These are phyloP conservation scores for Tetragonia tetragonoides DNA, from an alignment of 148 eudicot genomes.

Conservation along the genomic window DNA sequence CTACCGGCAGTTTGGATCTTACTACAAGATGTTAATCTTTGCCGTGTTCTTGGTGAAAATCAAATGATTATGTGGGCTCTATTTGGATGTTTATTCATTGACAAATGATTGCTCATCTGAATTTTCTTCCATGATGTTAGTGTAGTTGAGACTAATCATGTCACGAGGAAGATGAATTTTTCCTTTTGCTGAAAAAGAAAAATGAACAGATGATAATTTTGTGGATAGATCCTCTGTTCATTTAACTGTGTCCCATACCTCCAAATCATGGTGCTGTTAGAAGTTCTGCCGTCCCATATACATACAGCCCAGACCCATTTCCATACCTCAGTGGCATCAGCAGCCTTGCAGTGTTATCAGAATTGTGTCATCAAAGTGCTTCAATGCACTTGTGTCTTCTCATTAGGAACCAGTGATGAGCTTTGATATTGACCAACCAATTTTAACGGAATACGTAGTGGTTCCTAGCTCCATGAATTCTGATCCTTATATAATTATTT, in stretches of 20 bases:
- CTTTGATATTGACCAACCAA: background rate
- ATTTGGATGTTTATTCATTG: constrained; percentile 16
- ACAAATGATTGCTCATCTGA: constrained; percentile 23
- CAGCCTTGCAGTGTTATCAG: background rate
- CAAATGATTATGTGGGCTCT: constrained; percentile 29
- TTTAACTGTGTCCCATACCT: constrained; percentile 21
- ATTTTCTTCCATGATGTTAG: constrained; percentile 13
- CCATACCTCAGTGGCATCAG: constrained; percentile 1
- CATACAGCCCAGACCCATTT: background rate
- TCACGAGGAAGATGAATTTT: constrained; percentile 16
- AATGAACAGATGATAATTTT: constrained; percentile 14
- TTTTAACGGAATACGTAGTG: background rate
- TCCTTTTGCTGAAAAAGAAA: constrained; percentile 7
- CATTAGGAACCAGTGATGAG: background rate
- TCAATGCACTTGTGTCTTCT: background rate
- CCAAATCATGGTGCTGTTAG: constrained; percentile 10
- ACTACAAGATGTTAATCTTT: constrained; percentile 2
- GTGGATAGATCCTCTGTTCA: constrained; percentile 20
- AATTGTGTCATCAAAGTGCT: constrained; percentile 14
- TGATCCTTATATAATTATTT: background rate
- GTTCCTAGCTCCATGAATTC: too few species aligned
- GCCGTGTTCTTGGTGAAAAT: constrained; percentile 19
- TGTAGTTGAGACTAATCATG: background rate
- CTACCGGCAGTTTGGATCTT: background rate
- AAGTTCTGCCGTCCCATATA: constrained; percentile 10